Conservation (phyloP, 2,329 filamentous ascomycete genomes). For the Stenocarpella maydis region DNA sequence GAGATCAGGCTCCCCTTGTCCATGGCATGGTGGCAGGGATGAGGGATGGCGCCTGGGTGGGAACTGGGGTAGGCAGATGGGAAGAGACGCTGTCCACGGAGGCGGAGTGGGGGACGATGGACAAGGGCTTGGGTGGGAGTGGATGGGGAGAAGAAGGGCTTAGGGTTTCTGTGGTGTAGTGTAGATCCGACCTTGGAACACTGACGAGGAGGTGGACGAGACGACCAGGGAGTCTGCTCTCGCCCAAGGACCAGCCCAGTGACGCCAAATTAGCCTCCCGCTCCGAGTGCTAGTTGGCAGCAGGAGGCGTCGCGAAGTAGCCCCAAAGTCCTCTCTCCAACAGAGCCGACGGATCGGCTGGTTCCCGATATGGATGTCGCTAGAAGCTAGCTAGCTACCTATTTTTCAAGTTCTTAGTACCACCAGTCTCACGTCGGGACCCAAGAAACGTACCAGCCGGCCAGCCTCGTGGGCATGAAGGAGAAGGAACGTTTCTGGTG, state of each 20-base stretch:
- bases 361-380: conserved; percentile 10
- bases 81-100: conserved; percentile 12
- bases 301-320: conserved; percentile 16
- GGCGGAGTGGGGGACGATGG: conserved; percentile 24
- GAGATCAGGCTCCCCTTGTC: conserved; percentile 15
- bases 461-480: neutral
- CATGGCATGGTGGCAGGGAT: conserved; percentile 18
- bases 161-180: neutral
- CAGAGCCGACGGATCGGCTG: conserved; percentile 12
- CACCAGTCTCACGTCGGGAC: neutral
- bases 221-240: conserved; percentile 6
- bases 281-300: neutral
- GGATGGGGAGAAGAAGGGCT: conserved; percentile 19
- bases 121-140: conserved; percentile 11
- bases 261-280: conserved; percentile 29
- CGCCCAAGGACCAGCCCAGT: conserved; percentile 17
- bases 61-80: conserved; percentile 24
- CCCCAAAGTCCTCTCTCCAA: conserved; percentile 5
- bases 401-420: neutral
- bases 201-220: conserved; percentile 23
- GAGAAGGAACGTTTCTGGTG: neutral
- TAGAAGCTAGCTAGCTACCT: neutral
- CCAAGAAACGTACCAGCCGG: conserved; percentile 5
- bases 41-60: conserved; percentile 25
- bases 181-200: conserved; percentile 14